Conservation (phyloP, 108 stramenopile species). For the Nannochloropsis granulata region DNA sequence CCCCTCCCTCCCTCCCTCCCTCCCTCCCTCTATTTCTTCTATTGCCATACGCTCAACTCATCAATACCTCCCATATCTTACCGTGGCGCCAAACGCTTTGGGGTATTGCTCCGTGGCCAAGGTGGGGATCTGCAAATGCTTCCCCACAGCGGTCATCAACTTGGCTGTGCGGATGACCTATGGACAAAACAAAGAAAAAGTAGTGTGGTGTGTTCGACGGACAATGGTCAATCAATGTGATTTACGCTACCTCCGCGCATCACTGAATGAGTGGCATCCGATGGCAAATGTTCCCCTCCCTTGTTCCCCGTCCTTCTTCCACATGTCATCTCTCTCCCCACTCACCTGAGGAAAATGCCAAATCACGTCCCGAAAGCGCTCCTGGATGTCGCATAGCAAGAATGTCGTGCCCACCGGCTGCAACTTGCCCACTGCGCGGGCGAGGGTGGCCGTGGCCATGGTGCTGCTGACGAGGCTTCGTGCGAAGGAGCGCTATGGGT, state of each 20-base stretch:
- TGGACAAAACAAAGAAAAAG: neutral
- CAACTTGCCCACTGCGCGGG: constrained; percentile 58
- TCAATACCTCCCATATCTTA: neutral
- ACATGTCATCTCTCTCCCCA: neutral
- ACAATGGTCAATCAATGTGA: no score
- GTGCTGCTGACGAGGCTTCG: neutral
- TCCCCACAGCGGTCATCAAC: constrained; percentile 68
- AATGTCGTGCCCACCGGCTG: constrained; percentile 48
- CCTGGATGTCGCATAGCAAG: constrained; percentile 82
- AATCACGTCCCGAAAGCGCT: constrained; percentile 77
- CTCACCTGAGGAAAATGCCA: constrained; percentile 28
- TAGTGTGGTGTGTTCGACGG: no score
- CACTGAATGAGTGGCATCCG: neutral
- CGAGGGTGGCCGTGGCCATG: neutral
- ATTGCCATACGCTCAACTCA: neutral
- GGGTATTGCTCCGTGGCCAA: constrained; percentile 91
- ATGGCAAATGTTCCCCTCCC: neutral
- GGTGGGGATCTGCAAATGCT: constrained; percentile 58
- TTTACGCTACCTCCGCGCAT: no score
- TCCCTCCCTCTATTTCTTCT: neutral
- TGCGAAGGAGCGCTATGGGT: no score
- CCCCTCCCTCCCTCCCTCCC: neutral
- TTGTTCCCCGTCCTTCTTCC: neutral
- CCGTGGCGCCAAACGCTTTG: constrained; percentile 62
- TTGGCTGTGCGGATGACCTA: constrained; percentile 59